Evolutionary conservation across 495 filamentous ascomycete species (phyloP), one percentile per base, ranked within the genome.

Genomic region (Aspergillus sclerotiicarbonarius): DNA sequence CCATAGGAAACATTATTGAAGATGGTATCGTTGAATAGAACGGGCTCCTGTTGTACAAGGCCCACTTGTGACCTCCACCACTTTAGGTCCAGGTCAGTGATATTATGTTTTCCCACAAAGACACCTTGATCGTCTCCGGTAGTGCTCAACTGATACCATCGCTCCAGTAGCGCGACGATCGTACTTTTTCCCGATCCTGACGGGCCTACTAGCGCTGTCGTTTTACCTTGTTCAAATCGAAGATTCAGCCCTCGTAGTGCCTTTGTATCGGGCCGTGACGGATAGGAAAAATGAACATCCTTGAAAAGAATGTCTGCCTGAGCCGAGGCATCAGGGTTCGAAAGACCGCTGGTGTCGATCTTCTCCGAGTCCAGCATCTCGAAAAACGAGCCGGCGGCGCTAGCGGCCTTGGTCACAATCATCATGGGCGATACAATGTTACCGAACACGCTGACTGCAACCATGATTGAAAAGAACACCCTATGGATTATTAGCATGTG

Each of bases 1-100:
- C 87, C 87, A 51, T 84, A 81, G 18, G 79, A 74, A 0, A 90
- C 82, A 59, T 90, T 91, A 29, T 82, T 71, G 61, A 79, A 85
- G 37, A 91, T 85, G 4, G 83, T 83, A 47, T 82, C 78, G 61
- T 86, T 87, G 68, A 91, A 91, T 1, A 91, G 75, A 55, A 87
- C 82, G 15, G 87, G 86, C 57, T 90, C 86, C 67, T 90, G 85
- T 58, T 86, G 84, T 0, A 89, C 86, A 8, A 89, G 76, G 2
- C 84, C 82, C 58, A 89, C 87, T 54, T 87, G 82, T 3, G 76
- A 71, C 48, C 85, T 73, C 80, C 80, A 85, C 85, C 85, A 87
- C 53, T 82, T 82, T 5, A 85, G 64, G 55, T 87, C 79, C 43
- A 82, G 57, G 29, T 80, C 71, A 15, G 76, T 71, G 47, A 86